A percentile compares a stretch with the other conserved stretches of the same genome.
phyloP scores from a whole-genome alignment of 495 filamentous ascomycete species.

The Aspergillus affinis region DNA sequence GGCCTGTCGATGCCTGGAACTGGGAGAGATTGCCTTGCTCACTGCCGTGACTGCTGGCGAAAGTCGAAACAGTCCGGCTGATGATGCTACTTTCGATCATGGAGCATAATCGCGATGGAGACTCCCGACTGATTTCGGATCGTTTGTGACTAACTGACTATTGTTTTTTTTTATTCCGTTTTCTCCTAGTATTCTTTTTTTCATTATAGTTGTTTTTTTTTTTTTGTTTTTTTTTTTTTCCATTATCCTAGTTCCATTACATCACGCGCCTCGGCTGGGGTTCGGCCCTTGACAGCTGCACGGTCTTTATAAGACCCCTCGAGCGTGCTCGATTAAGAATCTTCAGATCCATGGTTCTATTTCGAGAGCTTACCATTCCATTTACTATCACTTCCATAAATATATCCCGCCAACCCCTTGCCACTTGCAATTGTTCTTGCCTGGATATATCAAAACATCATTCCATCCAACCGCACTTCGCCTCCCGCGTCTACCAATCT shows the following conservation, averaged over 20 bases:
- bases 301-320: conserved; percentile 15
- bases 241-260: conserved; percentile 11
- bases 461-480: background rate
- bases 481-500: background rate
- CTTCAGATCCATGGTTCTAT: conserved; percentile 19
- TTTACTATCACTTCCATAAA: background rate
- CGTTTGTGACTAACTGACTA: conserved; percentile 9
- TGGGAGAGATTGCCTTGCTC: background rate
- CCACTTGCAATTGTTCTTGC: conserved; percentile 6
- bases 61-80: background rate
- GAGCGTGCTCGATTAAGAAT: conserved; percentile 2
- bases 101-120: background rate
- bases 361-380: conserved; percentile 5
- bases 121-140: background rate
- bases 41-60: background rate
- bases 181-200: background rate
- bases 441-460: conserved; percentile 3
- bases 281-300: conserved; percentile 3
- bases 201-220: conserved; percentile 19
- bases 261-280: conserved; percentile 12
- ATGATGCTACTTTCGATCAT: background rate
- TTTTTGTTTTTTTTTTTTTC: conserved; percentile 5
- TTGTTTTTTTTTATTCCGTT: background rate
- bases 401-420: conserved; percentile 4
- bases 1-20: background rate